Conservation (phyloP, 2,329 filamentous ascomycete species). For the Fusarium protoensiforme region DNA sequence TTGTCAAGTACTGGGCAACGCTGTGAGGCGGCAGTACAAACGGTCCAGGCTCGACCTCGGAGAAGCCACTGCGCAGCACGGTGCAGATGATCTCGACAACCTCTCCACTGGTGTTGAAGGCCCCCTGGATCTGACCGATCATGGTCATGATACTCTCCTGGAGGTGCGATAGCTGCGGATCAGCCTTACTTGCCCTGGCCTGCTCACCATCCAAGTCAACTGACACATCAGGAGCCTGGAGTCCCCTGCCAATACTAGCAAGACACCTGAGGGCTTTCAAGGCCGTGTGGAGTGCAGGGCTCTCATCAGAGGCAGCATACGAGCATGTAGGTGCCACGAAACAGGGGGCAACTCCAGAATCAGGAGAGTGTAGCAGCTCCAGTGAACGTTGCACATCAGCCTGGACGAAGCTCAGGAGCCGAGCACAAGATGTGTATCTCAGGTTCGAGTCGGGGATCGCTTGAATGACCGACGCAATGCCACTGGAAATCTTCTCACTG, state of each 20-base stretch:
- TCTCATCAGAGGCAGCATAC: conserved; percentile 52
- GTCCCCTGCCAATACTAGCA: conserved; percentile 75
- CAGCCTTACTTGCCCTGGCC: background rate
- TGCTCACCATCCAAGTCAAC: conserved; percentile 72
- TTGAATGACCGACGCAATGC: conserved; percentile 80
- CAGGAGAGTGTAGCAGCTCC: conserved; percentile 29
- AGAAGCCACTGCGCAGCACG: conserved; percentile 79
- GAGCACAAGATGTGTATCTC: conserved; percentile 60
- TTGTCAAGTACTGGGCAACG: conserved; percentile 74
- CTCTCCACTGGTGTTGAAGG: conserved; percentile 71
- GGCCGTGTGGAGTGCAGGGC: conserved; percentile 59
- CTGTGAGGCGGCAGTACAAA: conserved; percentile 78
- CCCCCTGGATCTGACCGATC: conserved; percentile 57
- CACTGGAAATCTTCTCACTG: conserved; percentile 79
- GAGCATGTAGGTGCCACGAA: conserved; percentile 37
- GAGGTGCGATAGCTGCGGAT: conserved; percentile 44
- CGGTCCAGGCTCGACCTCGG: conserved; percentile 77
- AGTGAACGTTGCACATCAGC: conserved; percentile 58
- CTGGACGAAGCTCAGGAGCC: conserved; percentile 62
- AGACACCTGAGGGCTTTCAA: conserved; percentile 74
- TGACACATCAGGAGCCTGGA: conserved; percentile 75
- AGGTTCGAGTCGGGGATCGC: conserved; percentile 70
- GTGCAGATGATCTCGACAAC: conserved; percentile 78
- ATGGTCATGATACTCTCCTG: conserved; percentile 61
- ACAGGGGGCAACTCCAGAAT: conserved; percentile 34